Evolutionary conservation across 163 green algal species (phyloP).

Genomic region (Botryococcus braunii): DNA sequence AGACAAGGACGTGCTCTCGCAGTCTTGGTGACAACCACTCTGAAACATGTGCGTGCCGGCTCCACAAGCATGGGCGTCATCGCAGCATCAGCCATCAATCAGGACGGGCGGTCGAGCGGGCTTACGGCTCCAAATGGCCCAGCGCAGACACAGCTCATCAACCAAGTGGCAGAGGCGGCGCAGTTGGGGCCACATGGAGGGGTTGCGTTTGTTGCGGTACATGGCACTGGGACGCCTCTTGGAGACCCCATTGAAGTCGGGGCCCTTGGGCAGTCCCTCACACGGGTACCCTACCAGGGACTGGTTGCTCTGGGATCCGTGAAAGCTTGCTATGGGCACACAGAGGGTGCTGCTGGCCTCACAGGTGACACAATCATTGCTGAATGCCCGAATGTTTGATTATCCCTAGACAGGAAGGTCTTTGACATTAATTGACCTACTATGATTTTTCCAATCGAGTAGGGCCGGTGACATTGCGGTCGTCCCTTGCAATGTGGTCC

Average conservation of each 20-base stretch:
- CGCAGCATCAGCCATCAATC: conserved; percentile 20
- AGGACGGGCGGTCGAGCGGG: conserved; percentile 75
- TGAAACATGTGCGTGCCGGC: too few relatives aligned
- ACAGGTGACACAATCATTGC: too few relatives aligned
- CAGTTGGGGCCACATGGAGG: too few relatives aligned
- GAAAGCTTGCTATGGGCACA: conserved; percentile 24
- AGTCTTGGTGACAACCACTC: too few relatives aligned
- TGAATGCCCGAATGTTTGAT: too few relatives aligned
- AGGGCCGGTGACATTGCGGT: too few relatives aligned
- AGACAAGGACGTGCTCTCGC: too few relatives aligned
- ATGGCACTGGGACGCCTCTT: conserved; percentile 32
- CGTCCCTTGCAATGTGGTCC: too few relatives aligned
- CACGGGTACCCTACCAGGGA: too few relatives aligned
- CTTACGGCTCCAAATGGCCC: conserved; percentile 67
- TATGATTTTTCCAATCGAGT: too few relatives aligned
- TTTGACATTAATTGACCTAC: too few relatives aligned
- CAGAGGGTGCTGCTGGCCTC: conserved; percentile 18
- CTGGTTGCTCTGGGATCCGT: conserved; percentile 15
- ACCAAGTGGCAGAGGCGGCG: not conserved
- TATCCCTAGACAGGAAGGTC: too few relatives aligned
- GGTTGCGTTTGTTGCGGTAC: conserved; percentile 24
- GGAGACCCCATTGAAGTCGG: conserved; percentile 61
- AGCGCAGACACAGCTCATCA: conserved; percentile 27
- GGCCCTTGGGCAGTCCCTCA: conserved; percentile 16
- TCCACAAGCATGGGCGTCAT: conserved; percentile 13